Conservation (phyloP, 2,329 filamentous ascomycete genomes). For the Didymella keratinophila region DNA sequence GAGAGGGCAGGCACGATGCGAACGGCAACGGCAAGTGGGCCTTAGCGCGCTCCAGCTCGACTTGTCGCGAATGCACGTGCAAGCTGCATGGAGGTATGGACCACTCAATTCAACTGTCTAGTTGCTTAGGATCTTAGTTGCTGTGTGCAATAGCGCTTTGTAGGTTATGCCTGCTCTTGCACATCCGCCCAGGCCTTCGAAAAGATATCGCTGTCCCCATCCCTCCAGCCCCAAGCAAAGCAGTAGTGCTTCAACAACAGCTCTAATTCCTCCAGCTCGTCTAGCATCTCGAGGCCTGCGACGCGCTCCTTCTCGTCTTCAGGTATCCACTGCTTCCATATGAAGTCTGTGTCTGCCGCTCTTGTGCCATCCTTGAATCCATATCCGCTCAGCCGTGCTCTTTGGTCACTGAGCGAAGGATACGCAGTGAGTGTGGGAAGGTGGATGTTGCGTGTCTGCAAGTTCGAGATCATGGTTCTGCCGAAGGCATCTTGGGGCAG, state of each 20-base stretch:
- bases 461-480: constrained; percentile 88
- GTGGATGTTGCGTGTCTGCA: constrained; percentile 79
- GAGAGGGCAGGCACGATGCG: constrained; percentile 17
- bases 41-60: constrained; percentile 14
- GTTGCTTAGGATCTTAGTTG: not conserved
- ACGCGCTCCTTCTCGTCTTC: constrained; percentile 79
- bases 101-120: too few relatives aligned
- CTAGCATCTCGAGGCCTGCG: constrained; percentile 81
- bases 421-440: constrained; percentile 84
- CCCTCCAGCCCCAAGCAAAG: constrained; percentile 85
- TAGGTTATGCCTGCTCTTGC: constrained; percentile 25
- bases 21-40: constrained; percentile 16
- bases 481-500: constrained; percentile 86
- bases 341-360: constrained; percentile 68
- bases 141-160: not conserved
- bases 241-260: constrained; percentile 89
- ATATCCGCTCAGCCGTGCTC: constrained; percentile 68
- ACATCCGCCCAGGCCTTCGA: constrained; percentile 43
- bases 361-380: constrained; percentile 69
- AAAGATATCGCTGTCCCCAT: constrained; percentile 50
- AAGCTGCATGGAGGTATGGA: not conserved
- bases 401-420: constrained; percentile 72
- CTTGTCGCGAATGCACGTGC: constrained; percentile 12
- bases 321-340: constrained; percentile 80
- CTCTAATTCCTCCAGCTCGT: constrained; percentile 95